Conservation (phyloP, 768 basidiomycete genomes). For the Mycena epipterygia region DNA sequence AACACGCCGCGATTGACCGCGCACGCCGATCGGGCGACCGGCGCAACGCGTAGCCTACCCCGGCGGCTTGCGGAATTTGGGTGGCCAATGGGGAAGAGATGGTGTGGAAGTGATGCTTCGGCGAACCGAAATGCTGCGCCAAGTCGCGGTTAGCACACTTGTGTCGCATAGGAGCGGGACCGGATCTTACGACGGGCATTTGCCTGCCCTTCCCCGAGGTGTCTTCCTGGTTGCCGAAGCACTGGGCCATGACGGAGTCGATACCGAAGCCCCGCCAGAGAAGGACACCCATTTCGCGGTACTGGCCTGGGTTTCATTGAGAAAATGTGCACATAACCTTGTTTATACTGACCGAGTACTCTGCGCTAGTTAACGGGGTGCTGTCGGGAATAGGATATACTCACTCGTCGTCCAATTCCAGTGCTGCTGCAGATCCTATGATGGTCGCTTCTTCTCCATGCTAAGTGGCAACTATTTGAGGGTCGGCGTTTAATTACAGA, state of each 20-base stretch:
- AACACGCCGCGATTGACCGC: slow-evolving; percentile 87
- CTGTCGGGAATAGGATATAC: not conserved
- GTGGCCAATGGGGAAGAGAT: slow-evolving; percentile 96
- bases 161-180: not conserved
- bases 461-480: slow-evolving; percentile 51
- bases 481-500: slow-evolving; percentile 9
- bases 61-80: slow-evolving; percentile 95
- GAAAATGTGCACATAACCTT: not conserved
- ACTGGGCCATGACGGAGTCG: slow-evolving; percentile 90
- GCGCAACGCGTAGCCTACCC: slow-evolving; percentile 90
- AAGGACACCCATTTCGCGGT: slow-evolving; percentile 92
- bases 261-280: slow-evolving; percentile 89
- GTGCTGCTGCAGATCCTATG: slow-evolving; percentile 89
- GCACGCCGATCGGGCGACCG: slow-evolving; percentile 78
- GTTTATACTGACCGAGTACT: slow-evolving; percentile 72
- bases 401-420: slow-evolving; percentile 88
- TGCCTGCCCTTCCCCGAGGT: slow-evolving; percentile 86
- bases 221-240: slow-evolving; percentile 90
- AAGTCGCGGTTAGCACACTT: slow-evolving; percentile 25
- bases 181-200: slow-evolving; percentile 86
- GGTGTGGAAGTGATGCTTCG: slow-evolving; percentile 89
- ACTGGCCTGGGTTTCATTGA: slow-evolving; percentile 72
- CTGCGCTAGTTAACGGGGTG: slow-evolving; percentile 47
- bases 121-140: slow-evolving; percentile 86
- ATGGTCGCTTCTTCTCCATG: slow-evolving; percentile 94